These are phyloP conservation scores for Cordyceps fumosorosea DNA, from an alignment of 2,329 filamentous ascomycete genomes.

Conservation along the genomic window DNA sequence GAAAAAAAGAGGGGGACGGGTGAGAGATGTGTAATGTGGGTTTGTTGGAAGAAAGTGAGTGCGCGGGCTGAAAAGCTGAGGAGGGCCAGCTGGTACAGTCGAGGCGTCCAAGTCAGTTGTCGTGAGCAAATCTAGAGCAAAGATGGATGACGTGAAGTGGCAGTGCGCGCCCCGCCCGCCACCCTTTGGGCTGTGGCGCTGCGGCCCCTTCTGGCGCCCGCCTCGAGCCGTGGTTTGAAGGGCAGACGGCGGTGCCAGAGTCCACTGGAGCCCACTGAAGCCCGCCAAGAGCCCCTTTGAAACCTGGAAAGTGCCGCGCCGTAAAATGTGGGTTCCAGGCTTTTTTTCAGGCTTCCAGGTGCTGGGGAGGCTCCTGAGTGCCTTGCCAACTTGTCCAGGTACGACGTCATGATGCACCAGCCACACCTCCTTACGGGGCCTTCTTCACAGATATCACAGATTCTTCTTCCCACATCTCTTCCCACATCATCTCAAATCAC, in stretches of 20 bases:
- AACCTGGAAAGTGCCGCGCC: constrained; percentile 11
- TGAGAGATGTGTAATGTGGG: background rate
- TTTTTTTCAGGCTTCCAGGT: background rate
- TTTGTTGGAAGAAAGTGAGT: background rate
- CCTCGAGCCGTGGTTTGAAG: background rate
- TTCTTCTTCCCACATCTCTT: background rate
- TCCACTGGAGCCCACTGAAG: background rate
- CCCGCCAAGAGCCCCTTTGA: background rate
- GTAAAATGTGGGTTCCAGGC: background rate
- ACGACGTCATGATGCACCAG: constrained; percentile 7
- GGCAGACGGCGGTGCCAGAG: background rate
- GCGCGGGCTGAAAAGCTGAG: background rate
- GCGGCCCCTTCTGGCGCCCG: background rate
- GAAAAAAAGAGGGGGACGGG: background rate
- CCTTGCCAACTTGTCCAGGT: background rate
- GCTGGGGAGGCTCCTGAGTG: background rate
- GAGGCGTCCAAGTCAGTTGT: background rate
- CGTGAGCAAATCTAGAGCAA: background rate
- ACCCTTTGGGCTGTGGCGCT: constrained; percentile 2
- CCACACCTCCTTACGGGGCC: background rate
- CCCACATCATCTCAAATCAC: background rate
- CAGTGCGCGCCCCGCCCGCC: constrained; percentile 8
- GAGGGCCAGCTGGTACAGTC: background rate
- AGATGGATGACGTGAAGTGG: constrained; percentile 11
- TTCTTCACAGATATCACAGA: background rate